phyloP scores from a whole-genome alignment of 1,139 yeast species.

The Suhomyces ambrosiae region DNA sequence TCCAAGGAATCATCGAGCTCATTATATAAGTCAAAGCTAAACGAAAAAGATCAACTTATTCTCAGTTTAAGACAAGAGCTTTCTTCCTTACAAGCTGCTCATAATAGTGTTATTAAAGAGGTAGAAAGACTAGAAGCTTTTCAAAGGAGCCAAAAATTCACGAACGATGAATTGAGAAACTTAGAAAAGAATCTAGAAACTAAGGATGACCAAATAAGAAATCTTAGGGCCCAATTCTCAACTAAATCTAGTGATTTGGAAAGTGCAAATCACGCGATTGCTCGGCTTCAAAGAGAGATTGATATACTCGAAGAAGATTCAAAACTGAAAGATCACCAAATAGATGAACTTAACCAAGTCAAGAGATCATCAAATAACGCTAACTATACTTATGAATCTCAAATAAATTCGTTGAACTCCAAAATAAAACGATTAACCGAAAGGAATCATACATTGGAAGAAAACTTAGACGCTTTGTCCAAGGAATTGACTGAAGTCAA shows the following conservation, averaged over 20 bases:
- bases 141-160: not conserved
- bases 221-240: constrained; percentile 1
- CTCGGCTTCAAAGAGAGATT: constrained; percentile 15
- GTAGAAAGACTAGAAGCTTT: constrained; percentile 7
- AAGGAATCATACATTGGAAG: constrained; percentile 11
- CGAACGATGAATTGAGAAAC: constrained; percentile 2
- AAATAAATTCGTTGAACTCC: constrained; percentile 13
- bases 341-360: constrained; percentile 14
- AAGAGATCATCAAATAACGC: constrained; percentile 9
- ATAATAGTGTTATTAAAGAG: constrained; percentile 2
- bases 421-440: constrained; percentile 12
- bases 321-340: constrained; percentile 12
- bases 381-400: constrained; percentile 13
- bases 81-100: not conserved
- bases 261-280: constrained; percentile 6
- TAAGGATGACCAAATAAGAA: constrained; percentile 3
- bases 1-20: not conserved
- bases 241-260: constrained; percentile 4
- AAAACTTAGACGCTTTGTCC: constrained; percentile 5
- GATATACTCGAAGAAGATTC: constrained; percentile 16
- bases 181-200: constrained; percentile 1
- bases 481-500: constrained; percentile 6
- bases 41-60: constrained; percentile 2
- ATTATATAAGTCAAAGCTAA: not conserved
- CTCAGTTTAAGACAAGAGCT: constrained; percentile 1